Conservation (phyloP, 495 filamentous ascomycete genomes). For the Emericellopsis terricola region DNA sequence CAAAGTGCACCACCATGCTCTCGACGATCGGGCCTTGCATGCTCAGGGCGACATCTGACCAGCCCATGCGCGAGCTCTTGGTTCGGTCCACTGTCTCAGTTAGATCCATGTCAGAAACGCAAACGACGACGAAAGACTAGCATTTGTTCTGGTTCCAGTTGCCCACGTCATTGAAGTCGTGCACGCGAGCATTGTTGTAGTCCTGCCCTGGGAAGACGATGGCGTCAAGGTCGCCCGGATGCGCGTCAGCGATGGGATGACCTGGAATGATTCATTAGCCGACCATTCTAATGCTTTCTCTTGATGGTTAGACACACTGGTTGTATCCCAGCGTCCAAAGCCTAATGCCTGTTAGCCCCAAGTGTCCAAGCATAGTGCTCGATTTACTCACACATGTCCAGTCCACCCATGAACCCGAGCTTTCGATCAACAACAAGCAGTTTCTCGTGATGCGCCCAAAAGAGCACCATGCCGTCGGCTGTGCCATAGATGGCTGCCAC, state of each 20-base stretch:
- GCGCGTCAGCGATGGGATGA: constrained; percentile 73
- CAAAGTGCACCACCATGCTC: constrained; percentile 64
- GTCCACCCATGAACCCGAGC: constrained; percentile 79
- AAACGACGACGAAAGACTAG: too few species aligned
- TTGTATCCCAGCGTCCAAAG: constrained; percentile 46
- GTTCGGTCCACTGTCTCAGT: constrained; percentile 51
- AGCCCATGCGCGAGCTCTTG: constrained; percentile 75
- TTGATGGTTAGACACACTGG: constrained; percentile 14
- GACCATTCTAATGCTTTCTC: background rate
- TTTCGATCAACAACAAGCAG: constrained; percentile 65
- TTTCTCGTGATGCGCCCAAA: constrained; percentile 96
- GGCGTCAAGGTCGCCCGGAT: constrained; percentile 54
- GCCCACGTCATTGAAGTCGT: constrained; percentile 72
- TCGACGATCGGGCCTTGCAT: constrained; percentile 63
- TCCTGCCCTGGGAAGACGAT: constrained; percentile 85
- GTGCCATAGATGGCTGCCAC: constrained; percentile 63
- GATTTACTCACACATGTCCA: constrained; percentile 54
- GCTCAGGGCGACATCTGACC: constrained; percentile 77
- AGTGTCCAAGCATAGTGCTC: constrained; percentile 7
- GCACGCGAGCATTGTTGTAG: constrained; percentile 79
- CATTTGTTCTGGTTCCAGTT: constrained; percentile 75
- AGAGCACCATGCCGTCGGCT: constrained; percentile 64
- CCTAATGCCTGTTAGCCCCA: constrained; percentile 14
- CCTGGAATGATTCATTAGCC: constrained; percentile 17
- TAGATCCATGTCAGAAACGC: constrained; percentile 9